phyloP scores from a whole-genome alignment of 768 basidiomycete species.

The Suillus weaverae region DNA sequence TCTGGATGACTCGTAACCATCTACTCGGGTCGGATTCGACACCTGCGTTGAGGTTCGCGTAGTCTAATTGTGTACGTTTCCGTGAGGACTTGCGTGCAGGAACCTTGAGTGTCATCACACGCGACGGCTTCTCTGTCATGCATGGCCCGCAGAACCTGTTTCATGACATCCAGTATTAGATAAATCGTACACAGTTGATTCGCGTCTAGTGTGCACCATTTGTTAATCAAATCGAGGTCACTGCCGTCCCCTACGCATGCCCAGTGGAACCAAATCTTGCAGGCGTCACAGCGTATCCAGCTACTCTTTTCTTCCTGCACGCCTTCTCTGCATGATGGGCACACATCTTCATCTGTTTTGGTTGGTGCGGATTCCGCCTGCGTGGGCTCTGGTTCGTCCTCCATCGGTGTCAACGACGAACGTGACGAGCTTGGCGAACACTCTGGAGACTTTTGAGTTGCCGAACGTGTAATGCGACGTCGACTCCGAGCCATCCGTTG shows the following conservation, averaged over 20 bases:
- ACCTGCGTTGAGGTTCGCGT: slow-evolving; percentile 71
- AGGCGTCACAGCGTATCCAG: slow-evolving; percentile 83
- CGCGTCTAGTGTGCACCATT: slow-evolving; percentile 47
- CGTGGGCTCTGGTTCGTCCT: slow-evolving; percentile 11
- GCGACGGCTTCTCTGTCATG: slow-evolving; percentile 54
- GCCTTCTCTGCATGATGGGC: slow-evolving; percentile 53
- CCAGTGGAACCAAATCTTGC: slow-evolving; percentile 86
- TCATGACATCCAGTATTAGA: slow-evolving; percentile 16
- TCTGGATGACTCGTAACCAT: slow-evolving; percentile 70
- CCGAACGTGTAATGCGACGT: slow-evolving; percentile 43
- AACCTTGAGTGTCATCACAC: slow-evolving; percentile 70
- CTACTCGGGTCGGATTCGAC: slow-evolving; percentile 58
- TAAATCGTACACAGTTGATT: slow-evolving; percentile 15
- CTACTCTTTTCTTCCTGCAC: slow-evolving; percentile 57
- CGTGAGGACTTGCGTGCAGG: slow-evolving; percentile 81
- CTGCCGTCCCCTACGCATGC: slow-evolving; percentile 68
- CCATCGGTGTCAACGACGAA: slow-evolving; percentile 28
- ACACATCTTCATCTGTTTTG: slow-evolving; percentile 34
- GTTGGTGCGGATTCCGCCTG: slow-evolving; percentile 13
- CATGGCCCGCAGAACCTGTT: slow-evolving; percentile 73
- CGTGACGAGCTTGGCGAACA: slow-evolving; percentile 31
- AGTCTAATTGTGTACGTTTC: slow-evolving; percentile 74
- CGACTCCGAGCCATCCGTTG: slow-evolving; percentile 43
- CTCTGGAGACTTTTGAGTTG: slow-evolving; percentile 36
- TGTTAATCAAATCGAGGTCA: slow-evolving; percentile 69